Evolutionary conservation across 768 basidiomycete genomes (phyloP).

Genomic region (Suillus alpinus): DNA sequence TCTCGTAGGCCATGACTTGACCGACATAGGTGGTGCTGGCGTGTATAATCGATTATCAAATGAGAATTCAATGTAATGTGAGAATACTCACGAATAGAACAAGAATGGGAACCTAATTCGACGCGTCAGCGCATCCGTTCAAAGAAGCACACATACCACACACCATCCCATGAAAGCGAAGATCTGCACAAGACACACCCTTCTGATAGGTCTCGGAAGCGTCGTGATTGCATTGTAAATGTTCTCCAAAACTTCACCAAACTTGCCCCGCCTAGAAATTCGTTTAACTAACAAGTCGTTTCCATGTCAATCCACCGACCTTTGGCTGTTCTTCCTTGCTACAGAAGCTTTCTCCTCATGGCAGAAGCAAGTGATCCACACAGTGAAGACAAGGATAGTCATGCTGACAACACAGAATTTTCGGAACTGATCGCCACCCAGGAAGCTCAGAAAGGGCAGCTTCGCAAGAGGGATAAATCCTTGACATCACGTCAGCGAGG

Average conservation of each 20-base stretch:
- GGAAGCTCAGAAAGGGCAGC: constrained; percentile 70
- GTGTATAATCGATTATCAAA: constrained; percentile 1
- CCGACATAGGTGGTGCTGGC: constrained; percentile 88
- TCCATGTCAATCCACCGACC: constrained; percentile 1
- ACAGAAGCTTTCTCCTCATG: constrained; percentile 78
- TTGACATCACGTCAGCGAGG: constrained; percentile 23
- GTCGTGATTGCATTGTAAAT: constrained; percentile 71
- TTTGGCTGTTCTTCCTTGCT: constrained; percentile 32
- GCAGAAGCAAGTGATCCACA: constrained; percentile 84
- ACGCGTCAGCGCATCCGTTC: constrained; percentile 7
- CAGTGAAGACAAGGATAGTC: constrained; percentile 71
- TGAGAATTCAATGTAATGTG: not conserved
- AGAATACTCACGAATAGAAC: constrained; percentile 71
- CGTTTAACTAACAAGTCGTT: not conserved
- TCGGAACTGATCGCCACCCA: constrained; percentile 93
- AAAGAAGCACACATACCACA: constrained; percentile 18
- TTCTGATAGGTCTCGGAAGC: constrained; percentile 79
- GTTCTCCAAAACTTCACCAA: constrained; percentile 73
- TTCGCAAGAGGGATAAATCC: constrained; percentile 87
- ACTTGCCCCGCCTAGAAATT: constrained; percentile 39
- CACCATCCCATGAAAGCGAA: constrained; percentile 98
- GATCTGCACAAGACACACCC: constrained; percentile 90
- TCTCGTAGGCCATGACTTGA: constrained; percentile 87
- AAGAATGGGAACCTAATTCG: constrained; percentile 84
- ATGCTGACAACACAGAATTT: constrained; percentile 92